phyloP scores from a whole-genome alignment of 495 filamentous ascomycete genomes.

The Talaromyces liani region DNA sequence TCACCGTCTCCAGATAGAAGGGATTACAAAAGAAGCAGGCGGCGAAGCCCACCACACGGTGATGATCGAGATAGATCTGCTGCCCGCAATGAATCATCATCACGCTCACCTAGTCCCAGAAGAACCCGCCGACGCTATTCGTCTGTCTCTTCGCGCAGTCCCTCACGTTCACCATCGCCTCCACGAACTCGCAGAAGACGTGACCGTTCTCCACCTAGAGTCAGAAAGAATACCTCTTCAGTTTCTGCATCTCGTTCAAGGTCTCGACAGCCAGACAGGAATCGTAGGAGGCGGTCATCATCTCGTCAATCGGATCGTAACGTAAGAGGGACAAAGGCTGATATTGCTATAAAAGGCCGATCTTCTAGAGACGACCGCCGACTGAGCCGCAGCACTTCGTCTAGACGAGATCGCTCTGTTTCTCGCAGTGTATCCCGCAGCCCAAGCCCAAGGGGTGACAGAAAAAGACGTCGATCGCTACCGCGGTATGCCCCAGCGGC shows the following conservation, averaged over 20 bases:
- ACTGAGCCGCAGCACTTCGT: slow-evolving; percentile 33
- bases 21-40: slow-evolving; percentile 26
- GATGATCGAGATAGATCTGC: slow-evolving; percentile 44
- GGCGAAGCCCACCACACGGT: slow-evolving; percentile 40
- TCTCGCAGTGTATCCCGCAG: slow-evolving; percentile 26
- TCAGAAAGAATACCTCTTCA: slow-evolving; percentile 25
- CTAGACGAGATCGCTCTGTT: slow-evolving; percentile 33
- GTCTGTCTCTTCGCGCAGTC: slow-evolving; percentile 40
- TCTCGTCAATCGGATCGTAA: slow-evolving; percentile 17
- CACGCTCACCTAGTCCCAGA: slow-evolving; percentile 59
- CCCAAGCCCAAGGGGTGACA: slow-evolving; percentile 28
- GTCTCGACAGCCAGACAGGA: slow-evolving; percentile 17
- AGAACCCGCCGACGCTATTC: slow-evolving; percentile 36
- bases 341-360: slow-evolving; percentile 40
- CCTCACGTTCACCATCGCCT: slow-evolving; percentile 28
- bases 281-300: slow-evolving; percentile 33
- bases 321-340: slow-evolving; percentile 24
- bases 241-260: slow-evolving; percentile 42
- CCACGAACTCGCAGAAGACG: slow-evolving; percentile 24
- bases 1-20: slow-evolving; percentile 33
- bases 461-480: slow-evolving; percentile 44
- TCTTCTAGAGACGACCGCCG: slow-evolving; percentile 29
- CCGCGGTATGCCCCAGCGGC: slow-evolving; percentile 43
- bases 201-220: slow-evolving; percentile 27
- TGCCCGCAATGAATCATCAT: slow-evolving; percentile 43